These are phyloP conservation scores for Acer saccharum DNA, from an alignment of 345 rosid genomes.

Conservation along the genomic window DNA sequence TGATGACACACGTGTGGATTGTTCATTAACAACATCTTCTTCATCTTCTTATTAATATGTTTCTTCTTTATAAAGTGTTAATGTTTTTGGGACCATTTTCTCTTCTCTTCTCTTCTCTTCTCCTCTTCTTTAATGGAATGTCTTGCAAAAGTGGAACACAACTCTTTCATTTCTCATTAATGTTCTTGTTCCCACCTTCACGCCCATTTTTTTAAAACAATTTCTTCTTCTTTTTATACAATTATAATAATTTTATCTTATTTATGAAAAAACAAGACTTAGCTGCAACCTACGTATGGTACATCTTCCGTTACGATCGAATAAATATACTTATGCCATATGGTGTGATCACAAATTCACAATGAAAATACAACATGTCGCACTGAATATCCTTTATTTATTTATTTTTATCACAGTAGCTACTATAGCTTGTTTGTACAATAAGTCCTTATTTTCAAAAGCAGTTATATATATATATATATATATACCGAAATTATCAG, in stretches of 20 bases:
- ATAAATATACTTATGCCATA: no score
- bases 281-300: no score
- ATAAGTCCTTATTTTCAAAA: constrained; percentile 13
- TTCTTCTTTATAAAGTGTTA: constrained; percentile 19
- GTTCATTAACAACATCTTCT: constrained; percentile 22
- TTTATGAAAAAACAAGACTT: no score
- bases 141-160: constrained; percentile 41
- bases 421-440: background rate
- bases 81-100: constrained; percentile 37
- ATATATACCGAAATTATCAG: no score
- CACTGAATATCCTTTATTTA: background rate
- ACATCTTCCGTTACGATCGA: no score
- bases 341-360: no score
- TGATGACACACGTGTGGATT: constrained; percentile 68
- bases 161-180: constrained; percentile 35
- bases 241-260: no score
- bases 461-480: constrained; percentile 1
- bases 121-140: constrained; percentile 31
- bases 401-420: background rate
- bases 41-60: constrained; percentile 10
- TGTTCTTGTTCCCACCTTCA: constrained; percentile 23
- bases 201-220: constrained; percentile 5
- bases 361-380: no score
- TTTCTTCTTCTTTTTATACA: background rate
- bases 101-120: background rate